Evolutionary conservation across 2,329 filamentous ascomycete species (phyloP), one percentile per base, ranked within the genome.

Genomic region (Botrytis sinoallii): DNA sequence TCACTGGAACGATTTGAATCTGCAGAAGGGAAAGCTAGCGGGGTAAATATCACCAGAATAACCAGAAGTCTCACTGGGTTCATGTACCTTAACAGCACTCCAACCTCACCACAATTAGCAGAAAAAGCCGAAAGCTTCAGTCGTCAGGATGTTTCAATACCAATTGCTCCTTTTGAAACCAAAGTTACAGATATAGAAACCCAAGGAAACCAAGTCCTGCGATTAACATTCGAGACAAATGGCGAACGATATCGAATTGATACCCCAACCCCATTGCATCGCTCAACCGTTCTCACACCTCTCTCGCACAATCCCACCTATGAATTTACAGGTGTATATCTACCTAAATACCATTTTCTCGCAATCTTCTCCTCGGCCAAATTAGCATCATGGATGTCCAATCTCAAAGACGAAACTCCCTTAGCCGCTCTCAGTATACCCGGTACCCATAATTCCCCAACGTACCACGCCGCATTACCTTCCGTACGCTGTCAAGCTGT

Each of bases 371-470:
- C 90, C 75, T 94, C 90, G 8, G 87, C 91, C 25, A 87, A 89
- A 71, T 87, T 95, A 68, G 81, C 89, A 75, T 84, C 86, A 71
- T 97, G 96, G 96, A 98, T 98, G 95, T 83, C 86, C 73, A 87
- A 90, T 75, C 86, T 98, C 60, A 85, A 87, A 75, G 89, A 95
- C 79, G 87, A 90, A 32, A 91, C 89, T 70, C 90, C 93, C 1
- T 85, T 98, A 7, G 92, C 93, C 1, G 88, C 91, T 4, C 89
- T 99, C 68, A 96, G 92, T 68, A 96, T 98, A 76, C 96, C 96
- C 0, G 96, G 96, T 76, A 98, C 96, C 0, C 96, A 99, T 85
- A 98, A 99, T 84, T 93, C 93, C 29, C 93, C 96, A 10, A 97
- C 95, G 16, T 92, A 89, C 84, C 88, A 97, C 85, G 88, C 89